Base-by-base conservation (phyloP, 2,329 filamentous ascomycete species). In the Chaetomiaceae sp. region DNA sequence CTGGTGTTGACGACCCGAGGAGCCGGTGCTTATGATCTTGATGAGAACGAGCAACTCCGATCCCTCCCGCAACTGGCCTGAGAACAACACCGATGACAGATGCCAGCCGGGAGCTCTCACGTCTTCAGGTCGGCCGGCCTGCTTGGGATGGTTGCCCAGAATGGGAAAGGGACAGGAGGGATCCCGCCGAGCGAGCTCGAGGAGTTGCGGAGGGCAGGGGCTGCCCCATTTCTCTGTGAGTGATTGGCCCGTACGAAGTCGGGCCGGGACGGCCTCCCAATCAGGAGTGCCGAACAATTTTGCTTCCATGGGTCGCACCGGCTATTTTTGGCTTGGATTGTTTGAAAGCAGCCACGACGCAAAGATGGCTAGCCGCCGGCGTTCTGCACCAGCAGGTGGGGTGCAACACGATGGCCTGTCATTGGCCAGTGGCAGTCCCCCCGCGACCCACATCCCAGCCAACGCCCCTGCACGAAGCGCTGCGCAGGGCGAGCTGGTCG, bases 251-350 rank as follows among this genome's bases (percentile, higher is more conserved):
- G n/a, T 38, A 14, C 31, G n/a, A 17, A 19, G 9, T 20, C 17
- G 36, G 42, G n/a, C 27, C 22, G 39, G 34, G 42, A 17, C n/a
- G 27, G 33, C 9, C 43, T 15, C 33, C 54, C 55, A 54, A 57
- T 54, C 43, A 54, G 43, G 31, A 42, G 29, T 40, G 51, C 47
- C 38, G 22, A 17, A n/a, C 51, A 53, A 54, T 48, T 57, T 51
- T 54, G 51, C 47, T 25, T 45, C 34, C 43, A 31, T 33, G 22
- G 43, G 60, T 61, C 46, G 52, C 54, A 59, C 57, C 36, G 36
- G 36, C 60, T 63, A 63, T 63, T 63, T 57, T 57, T 63, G 62
- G 60, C 31, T 38, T 55, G 57, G 53, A 56, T 58, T 52, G 57
- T 63, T 59, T 61, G 61, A 61, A 54, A 56, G 59, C 61, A 61